Conservation (phyloP, 2,329 filamentous ascomycete genomes). For the Epichloe aotearoae region DNA sequence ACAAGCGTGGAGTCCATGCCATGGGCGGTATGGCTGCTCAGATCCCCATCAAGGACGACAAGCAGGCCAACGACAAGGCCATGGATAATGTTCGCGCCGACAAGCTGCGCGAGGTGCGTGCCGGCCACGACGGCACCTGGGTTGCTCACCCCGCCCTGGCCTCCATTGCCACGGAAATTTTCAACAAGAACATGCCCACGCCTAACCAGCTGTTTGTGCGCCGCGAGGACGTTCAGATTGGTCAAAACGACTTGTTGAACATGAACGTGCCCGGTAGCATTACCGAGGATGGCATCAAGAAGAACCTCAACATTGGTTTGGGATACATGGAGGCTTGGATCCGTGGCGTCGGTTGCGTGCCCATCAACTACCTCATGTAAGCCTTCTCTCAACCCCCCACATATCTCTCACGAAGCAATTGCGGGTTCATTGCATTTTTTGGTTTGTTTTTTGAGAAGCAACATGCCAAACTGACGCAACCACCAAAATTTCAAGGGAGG, state of each 20-base stretch:
- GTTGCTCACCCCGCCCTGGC: conserved; percentile 93
- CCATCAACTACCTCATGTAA: conserved; percentile 92
- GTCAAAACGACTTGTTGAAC: conserved; percentile 83
- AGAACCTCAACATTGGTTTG: conserved; percentile 94
- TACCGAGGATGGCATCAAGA: conserved; percentile 88
- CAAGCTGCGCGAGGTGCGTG: conserved; percentile 90
- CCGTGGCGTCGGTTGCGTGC: conserved; percentile 85
- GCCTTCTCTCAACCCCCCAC: conserved; percentile 5
- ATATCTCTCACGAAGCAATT: too few species aligned
- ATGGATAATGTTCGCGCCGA: conserved; percentile 90
- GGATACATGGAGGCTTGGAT: conserved; percentile 99
- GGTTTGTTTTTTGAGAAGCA: neutral
- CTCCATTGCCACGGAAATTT: conserved; percentile 75
- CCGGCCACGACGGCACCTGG: conserved; percentile 94
- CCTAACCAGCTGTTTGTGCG: conserved; percentile 91
- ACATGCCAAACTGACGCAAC: neutral
- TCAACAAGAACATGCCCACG: conserved; percentile 97
- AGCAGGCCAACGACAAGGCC: conserved; percentile 78
- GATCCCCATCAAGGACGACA: conserved; percentile 95
- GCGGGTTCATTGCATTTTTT: neutral
- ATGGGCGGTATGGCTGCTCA: conserved; percentile 99
- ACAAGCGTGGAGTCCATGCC: conserved; percentile 90
- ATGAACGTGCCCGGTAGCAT: conserved; percentile 92
- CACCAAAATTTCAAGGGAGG: conserved; percentile 50
- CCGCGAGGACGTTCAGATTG: conserved; percentile 77